Percentiles rank a stretch among this genome's conserved stretches.
phyloP scores from a whole-genome alignment of 2,329 filamentous ascomycete genomes.

The Calonectria hongkongensis region DNA sequence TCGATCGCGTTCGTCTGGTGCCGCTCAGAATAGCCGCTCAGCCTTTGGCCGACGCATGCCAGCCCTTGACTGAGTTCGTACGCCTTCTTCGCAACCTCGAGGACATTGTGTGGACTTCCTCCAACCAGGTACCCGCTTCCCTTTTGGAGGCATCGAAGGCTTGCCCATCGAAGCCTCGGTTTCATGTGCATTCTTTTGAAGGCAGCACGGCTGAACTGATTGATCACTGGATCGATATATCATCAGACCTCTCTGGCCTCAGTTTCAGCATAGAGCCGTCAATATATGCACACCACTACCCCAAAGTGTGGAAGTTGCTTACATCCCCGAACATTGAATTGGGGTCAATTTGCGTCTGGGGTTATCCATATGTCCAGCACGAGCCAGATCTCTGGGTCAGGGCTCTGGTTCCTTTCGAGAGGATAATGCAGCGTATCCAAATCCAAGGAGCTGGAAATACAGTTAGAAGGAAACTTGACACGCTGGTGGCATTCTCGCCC shows the following conservation, averaged over 20 bases:
- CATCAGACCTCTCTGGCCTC: background rate
- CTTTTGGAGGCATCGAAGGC: background rate
- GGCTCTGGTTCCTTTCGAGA: background rate
- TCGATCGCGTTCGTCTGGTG: background rate
- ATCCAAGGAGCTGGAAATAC: too few relatives aligned
- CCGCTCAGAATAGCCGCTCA: background rate
- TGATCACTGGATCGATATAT: background rate
- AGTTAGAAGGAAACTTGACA: background rate
- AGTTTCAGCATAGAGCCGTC: too few relatives aligned
- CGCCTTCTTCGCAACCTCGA: background rate
- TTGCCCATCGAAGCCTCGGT: background rate
- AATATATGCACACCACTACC: too few relatives aligned
- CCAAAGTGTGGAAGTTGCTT: too few relatives aligned
- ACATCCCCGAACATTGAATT: background rate
- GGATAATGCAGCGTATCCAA: too few relatives aligned
- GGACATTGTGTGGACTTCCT: background rate
- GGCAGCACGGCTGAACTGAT: too few relatives aligned
- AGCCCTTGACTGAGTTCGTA: background rate
- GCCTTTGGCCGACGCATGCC: background rate
- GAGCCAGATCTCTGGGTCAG: too few relatives aligned
- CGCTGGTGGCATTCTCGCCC: background rate
- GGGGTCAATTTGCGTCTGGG: background rate
- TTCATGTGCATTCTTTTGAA: conserved; percentile 2
- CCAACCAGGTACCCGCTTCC: background rate
- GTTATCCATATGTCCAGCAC: background rate